Evolutionary conservation across 2,329 filamentous ascomycete genomes (phyloP).

Genomic region (Exophiala sideris): DNA sequence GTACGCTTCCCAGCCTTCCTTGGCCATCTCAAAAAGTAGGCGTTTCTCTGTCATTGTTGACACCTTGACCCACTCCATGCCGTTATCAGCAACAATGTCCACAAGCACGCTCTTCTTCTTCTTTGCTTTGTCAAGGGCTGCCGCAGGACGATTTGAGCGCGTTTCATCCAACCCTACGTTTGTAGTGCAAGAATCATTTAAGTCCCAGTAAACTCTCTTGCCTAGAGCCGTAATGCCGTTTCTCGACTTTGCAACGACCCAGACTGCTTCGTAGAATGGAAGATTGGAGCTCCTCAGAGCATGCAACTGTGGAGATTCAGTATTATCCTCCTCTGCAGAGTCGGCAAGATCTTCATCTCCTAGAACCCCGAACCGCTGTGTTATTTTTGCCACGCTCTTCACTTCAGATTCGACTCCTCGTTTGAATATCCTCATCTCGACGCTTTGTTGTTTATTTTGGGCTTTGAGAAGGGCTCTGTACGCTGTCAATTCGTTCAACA

Average conservation of each 20-base stretch:
- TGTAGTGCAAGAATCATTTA: background rate
- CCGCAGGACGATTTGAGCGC: no score
- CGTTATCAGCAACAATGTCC: slow-evolving; percentile 62
- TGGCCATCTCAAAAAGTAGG: slow-evolving; percentile 65
- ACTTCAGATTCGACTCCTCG: slow-evolving; percentile 48
- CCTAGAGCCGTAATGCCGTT: slow-evolving; percentile 56
- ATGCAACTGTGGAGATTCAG: slow-evolving; percentile 42
- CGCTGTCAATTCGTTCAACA: slow-evolving; percentile 46
- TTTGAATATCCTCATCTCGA: slow-evolving; percentile 51
- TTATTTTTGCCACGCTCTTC: slow-evolving; percentile 45
- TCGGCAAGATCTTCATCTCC: slow-evolving; percentile 14
- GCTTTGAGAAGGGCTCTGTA: slow-evolving; percentile 42
- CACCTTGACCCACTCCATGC: slow-evolving; percentile 65
- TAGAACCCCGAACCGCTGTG: slow-evolving; percentile 4
- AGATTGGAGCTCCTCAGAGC: slow-evolving; percentile 64
- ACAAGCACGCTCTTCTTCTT: slow-evolving; percentile 53
- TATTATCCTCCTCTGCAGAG: slow-evolving; percentile 21
- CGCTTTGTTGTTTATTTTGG: slow-evolving; percentile 45
- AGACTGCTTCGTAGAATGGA: slow-evolving; percentile 62
- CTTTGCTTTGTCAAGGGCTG: background rate
- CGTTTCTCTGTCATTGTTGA: slow-evolving; percentile 63
- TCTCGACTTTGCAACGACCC: slow-evolving; percentile 59
- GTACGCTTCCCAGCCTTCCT: slow-evolving; percentile 58
- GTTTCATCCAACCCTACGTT: no score
- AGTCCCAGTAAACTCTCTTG: slow-evolving; percentile 47